These are phyloP conservation scores for Didymellaceae sp. DNA, from an alignment of 2,329 filamentous ascomycete species.

Conservation along the genomic window DNA sequence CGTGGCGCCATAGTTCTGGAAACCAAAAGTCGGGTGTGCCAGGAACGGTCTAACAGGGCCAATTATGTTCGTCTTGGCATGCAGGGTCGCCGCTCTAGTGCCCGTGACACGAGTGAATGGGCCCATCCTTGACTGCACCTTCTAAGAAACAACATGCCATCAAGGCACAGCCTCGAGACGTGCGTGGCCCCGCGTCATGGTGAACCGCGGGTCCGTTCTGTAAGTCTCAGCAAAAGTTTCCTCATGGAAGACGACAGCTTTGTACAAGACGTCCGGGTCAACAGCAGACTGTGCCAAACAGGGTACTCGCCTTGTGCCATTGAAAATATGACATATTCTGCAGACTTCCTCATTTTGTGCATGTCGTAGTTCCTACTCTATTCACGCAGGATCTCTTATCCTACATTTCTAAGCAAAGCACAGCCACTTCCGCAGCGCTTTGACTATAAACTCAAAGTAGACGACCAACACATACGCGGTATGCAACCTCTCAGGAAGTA, in stretches of 20 bases:
- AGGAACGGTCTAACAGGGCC: constrained; percentile 15
- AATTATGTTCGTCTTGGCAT: constrained; percentile 22
- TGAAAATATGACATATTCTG: neutral
- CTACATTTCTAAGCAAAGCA: constrained; percentile 8
- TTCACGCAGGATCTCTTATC: no score
- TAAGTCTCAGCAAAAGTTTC: neutral
- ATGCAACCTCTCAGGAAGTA: no score
- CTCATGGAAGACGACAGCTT: no score
- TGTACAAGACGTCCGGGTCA: no score
- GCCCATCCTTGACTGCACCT: constrained; percentile 3
- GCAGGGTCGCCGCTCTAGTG: constrained; percentile 24
- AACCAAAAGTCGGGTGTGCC: constrained; percentile 19
- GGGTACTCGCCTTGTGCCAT: no score
- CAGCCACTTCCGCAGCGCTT: constrained; percentile 7
- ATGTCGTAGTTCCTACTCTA: neutral
- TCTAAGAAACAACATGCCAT: constrained; percentile 2
- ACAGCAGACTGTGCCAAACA: no score
- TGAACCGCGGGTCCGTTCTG: constrained; percentile 16
- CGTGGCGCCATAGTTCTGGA: constrained; percentile 20
- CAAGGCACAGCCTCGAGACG: constrained; percentile 21
- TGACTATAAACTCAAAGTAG: constrained; percentile 1
- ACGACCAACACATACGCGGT: neutral
- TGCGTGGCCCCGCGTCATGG: constrained; percentile 21
- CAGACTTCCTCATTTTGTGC: neutral
- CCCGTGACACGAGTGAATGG: constrained; percentile 23